These are phyloP conservation scores for Leersia perrieri DNA, from an alignment of 176 grass and related monocot genomes.

Conservation along the genomic window DNA sequence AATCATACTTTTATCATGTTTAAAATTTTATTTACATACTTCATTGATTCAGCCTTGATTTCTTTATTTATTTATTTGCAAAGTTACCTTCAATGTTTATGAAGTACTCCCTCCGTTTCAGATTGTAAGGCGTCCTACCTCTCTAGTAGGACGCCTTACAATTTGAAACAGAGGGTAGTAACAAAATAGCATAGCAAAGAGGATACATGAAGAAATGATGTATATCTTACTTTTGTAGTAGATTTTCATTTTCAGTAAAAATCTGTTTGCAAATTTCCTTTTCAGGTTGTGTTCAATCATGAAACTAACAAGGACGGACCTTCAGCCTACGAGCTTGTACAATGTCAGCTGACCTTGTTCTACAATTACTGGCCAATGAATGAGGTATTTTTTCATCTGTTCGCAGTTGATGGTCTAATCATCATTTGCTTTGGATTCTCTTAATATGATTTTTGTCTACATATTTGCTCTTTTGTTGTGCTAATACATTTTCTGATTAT, in stretches of 20 bases:
- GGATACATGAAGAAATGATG: neutral
- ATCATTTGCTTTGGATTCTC: neutral
- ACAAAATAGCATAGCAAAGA: neutral
- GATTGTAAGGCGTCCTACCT: too few relatives aligned
- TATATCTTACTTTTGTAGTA: neutral
- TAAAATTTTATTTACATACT: neutral
- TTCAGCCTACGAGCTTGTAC: constrained; percentile 70
- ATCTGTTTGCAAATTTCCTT: constrained; percentile 22
- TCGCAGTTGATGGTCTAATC: neutral
- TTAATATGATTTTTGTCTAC: neutral
- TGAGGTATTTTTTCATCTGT: constrained; percentile 50
- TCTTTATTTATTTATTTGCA: neutral
- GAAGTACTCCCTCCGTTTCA: too few relatives aligned
- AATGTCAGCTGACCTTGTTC: constrained; percentile 75
- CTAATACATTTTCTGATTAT: neutral
- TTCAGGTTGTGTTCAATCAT: constrained; percentile 62
- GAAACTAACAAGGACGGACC: constrained; percentile 34
- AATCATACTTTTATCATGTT: neutral
- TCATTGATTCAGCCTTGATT: too few relatives aligned
- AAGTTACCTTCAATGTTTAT: neutral
- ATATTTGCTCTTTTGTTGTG: neutral
- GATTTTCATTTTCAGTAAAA: neutral
- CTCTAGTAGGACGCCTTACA: too few relatives aligned
- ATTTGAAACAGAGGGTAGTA: too few relatives aligned
- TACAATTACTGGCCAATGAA: constrained; percentile 84